Percentiles rank a stretch among this genome's conserved stretches.
phyloP scores from a whole-genome alignment of 768 basidiomycete genomes.

The Pholiota conissans region DNA sequence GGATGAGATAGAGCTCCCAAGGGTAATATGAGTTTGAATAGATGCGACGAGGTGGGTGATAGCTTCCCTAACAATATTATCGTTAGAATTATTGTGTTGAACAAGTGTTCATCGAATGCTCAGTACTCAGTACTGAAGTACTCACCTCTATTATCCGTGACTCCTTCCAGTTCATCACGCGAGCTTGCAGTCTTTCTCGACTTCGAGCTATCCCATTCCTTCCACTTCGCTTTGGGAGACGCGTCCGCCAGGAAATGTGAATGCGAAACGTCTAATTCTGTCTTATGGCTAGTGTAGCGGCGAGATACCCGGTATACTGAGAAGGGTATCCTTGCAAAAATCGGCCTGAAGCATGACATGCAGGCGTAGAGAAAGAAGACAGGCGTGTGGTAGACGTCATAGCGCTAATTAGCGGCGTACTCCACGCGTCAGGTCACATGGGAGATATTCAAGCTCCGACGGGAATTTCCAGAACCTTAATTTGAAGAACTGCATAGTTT shows the following conservation, averaged over 20 bases:
- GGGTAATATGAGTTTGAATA: slow-evolving; percentile 67
- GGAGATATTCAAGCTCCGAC: not conserved
- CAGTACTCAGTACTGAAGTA: too few species aligned
- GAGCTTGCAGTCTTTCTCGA: slow-evolving; percentile 9
- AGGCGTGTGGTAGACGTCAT: not conserved
- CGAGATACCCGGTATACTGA: not conserved
- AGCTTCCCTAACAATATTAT: slow-evolving; percentile 47
- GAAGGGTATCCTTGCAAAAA: not conserved
- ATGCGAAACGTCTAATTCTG: slow-evolving; percentile 36
- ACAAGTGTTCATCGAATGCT: too few species aligned
- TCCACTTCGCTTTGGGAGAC: slow-evolving; percentile 33
- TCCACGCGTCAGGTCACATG: not conserved
- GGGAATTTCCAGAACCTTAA: slow-evolving; percentile 35
- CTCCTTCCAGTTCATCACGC: slow-evolving; percentile 26
- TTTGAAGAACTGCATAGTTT: slow-evolving; percentile 42
- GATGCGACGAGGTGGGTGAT: slow-evolving; percentile 59
- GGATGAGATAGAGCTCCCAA: slow-evolving; percentile 30
- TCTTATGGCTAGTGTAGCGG: not conserved
- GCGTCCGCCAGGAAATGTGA: slow-evolving; percentile 46
- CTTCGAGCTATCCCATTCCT: slow-evolving; percentile 9
- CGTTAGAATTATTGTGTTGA: not conserved
- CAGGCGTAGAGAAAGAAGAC: not conserved
- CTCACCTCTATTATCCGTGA: slow-evolving; percentile 36
- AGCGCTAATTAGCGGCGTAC: not conserved
- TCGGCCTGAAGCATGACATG: not conserved